phyloP scores from a whole-genome alignment of 2,329 filamentous ascomycete species.

The Monosporascus ibericus region DNA sequence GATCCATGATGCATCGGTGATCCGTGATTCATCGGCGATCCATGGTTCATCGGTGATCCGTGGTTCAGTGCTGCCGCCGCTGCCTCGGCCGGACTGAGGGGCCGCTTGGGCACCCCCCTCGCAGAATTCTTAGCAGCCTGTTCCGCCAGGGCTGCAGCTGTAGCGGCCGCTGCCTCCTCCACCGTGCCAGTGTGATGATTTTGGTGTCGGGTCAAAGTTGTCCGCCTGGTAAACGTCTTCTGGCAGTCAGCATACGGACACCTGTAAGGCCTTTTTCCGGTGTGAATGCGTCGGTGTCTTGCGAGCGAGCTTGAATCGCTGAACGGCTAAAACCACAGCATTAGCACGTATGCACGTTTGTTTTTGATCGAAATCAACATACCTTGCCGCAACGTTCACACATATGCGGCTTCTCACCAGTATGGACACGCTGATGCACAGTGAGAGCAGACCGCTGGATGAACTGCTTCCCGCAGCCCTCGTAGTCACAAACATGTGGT shows the following conservation, averaged over 20 bases:
- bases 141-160: slow-evolving; percentile 73
- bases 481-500: slow-evolving; percentile 87
- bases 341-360: slow-evolving; percentile 9
- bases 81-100: slow-evolving; percentile 27
- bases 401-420: slow-evolving; percentile 96
- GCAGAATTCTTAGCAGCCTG: slow-evolving; percentile 16
- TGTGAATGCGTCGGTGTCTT: slow-evolving; percentile 89
- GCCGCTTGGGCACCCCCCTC: slow-evolving; percentile 24
- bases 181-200: slow-evolving; percentile 94
- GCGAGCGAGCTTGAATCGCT: slow-evolving; percentile 94
- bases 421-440: slow-evolving; percentile 91
- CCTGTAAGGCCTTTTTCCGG: slow-evolving; percentile 92
- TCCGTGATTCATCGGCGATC: slow-evolving; percentile 54
- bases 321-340: slow-evolving; percentile 61
- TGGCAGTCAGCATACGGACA: slow-evolving; percentile 97
- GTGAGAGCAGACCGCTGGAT: slow-evolving; percentile 95
- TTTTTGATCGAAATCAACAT: slow-evolving; percentile 23
- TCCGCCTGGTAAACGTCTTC: slow-evolving; percentile 95
- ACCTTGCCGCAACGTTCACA: slow-evolving; percentile 97
- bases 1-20: slow-evolving; percentile 52
- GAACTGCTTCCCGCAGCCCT: slow-evolving; percentile 88
- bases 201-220: slow-evolving; percentile 90
- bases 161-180: slow-evolving; percentile 85
- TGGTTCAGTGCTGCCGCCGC: slow-evolving; percentile 20
- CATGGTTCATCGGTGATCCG: slow-evolving; percentile 43